phyloP scores from a whole-genome alignment of 805 yeast species.

The Yamadazyma scolyti region DNA sequence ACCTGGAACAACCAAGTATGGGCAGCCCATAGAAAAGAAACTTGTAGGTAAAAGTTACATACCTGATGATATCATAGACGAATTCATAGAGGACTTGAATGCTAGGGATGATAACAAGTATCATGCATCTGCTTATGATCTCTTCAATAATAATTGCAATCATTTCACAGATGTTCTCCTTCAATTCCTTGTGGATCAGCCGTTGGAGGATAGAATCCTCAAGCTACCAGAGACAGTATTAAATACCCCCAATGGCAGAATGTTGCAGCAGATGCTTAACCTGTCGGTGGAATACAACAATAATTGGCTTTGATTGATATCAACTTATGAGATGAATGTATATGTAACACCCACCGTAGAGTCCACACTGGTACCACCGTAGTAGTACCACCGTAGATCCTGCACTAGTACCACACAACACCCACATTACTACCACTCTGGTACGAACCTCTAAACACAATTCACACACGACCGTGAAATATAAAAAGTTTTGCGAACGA shows the following conservation, averaged over 20 bases:
- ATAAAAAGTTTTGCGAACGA: background rate
- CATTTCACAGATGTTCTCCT: conserved; percentile 58
- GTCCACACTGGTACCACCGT: no score
- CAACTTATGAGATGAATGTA: background rate
- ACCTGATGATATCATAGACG: conserved; percentile 49
- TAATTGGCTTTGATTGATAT: no score
- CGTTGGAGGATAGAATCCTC: conserved; percentile 50
- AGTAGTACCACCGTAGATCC: no score
- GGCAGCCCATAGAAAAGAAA: conserved; percentile 49
- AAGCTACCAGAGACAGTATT: conserved; percentile 51
- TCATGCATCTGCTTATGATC: conserved; percentile 46
- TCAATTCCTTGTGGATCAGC: conserved; percentile 55
- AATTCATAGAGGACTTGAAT: conserved; percentile 48
- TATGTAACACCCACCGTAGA: background rate
- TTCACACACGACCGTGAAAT: no score
- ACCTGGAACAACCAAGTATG: conserved; percentile 59
- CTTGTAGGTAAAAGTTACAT: conserved; percentile 53
- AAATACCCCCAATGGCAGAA: conserved; percentile 31
- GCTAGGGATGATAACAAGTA: conserved; percentile 37
- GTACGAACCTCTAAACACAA: no score
- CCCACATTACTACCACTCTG: no score
- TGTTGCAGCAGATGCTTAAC: conserved; percentile 30
- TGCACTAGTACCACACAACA: no score
- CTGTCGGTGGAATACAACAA: no score
- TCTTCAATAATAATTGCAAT: conserved; percentile 65